Base-by-base conservation (phyloP, 306 rosid species). In the Dryas drummondii region DNA sequence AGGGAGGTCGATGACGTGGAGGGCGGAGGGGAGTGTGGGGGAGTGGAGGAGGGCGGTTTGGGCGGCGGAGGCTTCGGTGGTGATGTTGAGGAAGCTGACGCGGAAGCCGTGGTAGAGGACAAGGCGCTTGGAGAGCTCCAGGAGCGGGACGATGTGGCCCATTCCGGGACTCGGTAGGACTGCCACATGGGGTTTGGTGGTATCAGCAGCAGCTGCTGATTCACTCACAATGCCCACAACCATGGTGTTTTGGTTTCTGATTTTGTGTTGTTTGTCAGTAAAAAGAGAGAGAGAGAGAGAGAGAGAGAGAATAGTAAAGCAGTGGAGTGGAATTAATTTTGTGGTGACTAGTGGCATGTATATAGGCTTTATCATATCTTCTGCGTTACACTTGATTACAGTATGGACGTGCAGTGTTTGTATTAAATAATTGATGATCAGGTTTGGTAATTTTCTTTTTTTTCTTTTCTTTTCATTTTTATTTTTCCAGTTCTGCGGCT, bases 151-250 rank as follows among this genome's bases (percentile, higher is more conserved):
- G 16, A 78, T 56, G 67, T 87, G 87, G 8, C 88, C 91, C 82
- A 84, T 59, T 41, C 91, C 87, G 0, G 84, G 85, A 57, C 89
- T 76, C 2, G 91, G n/a, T 4, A 87, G 70, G n/a, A 87, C 72
- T 0, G 81, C 87, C 11, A 80, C 70, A 66, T 83, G 81, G 0
- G 73, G 58, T 26, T 46, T 66, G 3, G 11, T 14, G 8, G 32
- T 6, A n/a, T 19, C 45, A 14, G 22, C 61, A 1, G 54, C 16
- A 22, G 50, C 12, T 5, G 53, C 4, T 8, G 49, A 46, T 32
- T 32, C 37, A 32, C 37, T 32, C 37, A 32, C 37, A 32, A 32
- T 32, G 37, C 37, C 41, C 5, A 47, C 17, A 67, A 6, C 56
- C 55, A 45, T 49, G 55, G 5, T 66, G 49, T 22, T 22, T 22